Percentiles rank a stretch among this genome's conserved stretches.
Evolutionary conservation across 306 rosid genomes (phyloP).

Genomic region (barrel medic (Medicago truncatula)): MtrunA17r5.0-ANR NC_053049.1:44074501-44075000

Average conservation of each 20-base stretch:
- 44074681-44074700: slow-evolving; percentile 28
- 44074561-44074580: slow-evolving; percentile 53
- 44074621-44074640: slow-evolving; percentile 42
- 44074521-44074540: slow-evolving; percentile 71
- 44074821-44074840: neutral
- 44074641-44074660: slow-evolving; percentile 26
- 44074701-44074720: slow-evolving; percentile 38
- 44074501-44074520: slow-evolving; percentile 69
- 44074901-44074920: slow-evolving; percentile 3
- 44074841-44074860: slow-evolving; percentile 8
- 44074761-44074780: slow-evolving; percentile 9
- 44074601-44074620: slow-evolving; percentile 50
- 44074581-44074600: slow-evolving; percentile 54
- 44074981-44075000: slow-evolving; percentile 1
- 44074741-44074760: neutral
- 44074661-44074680: slow-evolving; percentile 26
- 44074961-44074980: neutral
- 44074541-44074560: slow-evolving; percentile 70
- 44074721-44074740: slow-evolving; percentile 12
- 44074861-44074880: slow-evolving; percentile 33
- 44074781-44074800: slow-evolving; percentile 21
- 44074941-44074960: slow-evolving; percentile 8
- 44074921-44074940: neutral
- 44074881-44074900: neutral
- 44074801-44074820: neutral